These are phyloP conservation scores for Ploettnerulaceae sp. DNA, from an alignment of 2,329 filamentous ascomycete species.

Conservation along the genomic window DNA sequence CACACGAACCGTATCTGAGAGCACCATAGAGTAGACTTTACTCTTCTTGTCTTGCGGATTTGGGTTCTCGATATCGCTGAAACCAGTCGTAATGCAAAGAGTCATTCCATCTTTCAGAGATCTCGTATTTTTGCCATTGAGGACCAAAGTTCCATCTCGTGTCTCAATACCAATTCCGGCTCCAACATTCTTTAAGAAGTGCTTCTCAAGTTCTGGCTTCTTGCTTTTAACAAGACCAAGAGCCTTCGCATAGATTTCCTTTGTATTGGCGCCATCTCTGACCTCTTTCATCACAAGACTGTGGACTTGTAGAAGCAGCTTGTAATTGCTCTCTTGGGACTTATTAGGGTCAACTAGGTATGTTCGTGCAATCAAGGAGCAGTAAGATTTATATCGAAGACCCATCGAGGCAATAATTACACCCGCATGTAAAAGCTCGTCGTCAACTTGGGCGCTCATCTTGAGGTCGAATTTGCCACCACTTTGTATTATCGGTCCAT, in stretches of 20 bases:
- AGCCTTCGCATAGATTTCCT: constrained; percentile 90
- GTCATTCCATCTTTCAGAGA: constrained; percentile 96
- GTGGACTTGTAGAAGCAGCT: constrained; percentile 77
- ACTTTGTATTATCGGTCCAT: constrained; percentile 87
- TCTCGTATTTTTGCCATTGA: constrained; percentile 82
- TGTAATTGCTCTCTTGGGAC: constrained; percentile 90
- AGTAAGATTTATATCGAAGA: constrained; percentile 92
- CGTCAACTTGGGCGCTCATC: constrained; percentile 71
- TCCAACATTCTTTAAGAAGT: constrained; percentile 90
- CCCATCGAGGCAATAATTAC: constrained; percentile 92
- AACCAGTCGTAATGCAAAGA: constrained; percentile 81
- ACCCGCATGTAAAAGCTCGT: constrained; percentile 79
- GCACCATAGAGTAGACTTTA: constrained; percentile 80
- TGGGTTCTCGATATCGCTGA: constrained; percentile 83
- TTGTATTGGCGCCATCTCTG: constrained; percentile 77
- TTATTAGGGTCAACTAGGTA: constrained; percentile 98
- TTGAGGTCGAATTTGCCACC: constrained; percentile 92
- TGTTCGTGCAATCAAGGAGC: constrained; percentile 84
- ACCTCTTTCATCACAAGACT: constrained; percentile 88
- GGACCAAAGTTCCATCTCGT: constrained; percentile 72
- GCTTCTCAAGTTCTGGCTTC: constrained; percentile 91
- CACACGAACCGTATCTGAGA: constrained; percentile 91
- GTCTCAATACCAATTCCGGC: constrained; percentile 91
- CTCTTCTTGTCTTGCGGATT: constrained; percentile 85
- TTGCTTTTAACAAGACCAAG: constrained; percentile 74